Percentiles rank a stretch among this genome's conserved stretches.
Conservation (phyloP, 345 rosid genomes). For the Pistacia atlantica region DNA sequence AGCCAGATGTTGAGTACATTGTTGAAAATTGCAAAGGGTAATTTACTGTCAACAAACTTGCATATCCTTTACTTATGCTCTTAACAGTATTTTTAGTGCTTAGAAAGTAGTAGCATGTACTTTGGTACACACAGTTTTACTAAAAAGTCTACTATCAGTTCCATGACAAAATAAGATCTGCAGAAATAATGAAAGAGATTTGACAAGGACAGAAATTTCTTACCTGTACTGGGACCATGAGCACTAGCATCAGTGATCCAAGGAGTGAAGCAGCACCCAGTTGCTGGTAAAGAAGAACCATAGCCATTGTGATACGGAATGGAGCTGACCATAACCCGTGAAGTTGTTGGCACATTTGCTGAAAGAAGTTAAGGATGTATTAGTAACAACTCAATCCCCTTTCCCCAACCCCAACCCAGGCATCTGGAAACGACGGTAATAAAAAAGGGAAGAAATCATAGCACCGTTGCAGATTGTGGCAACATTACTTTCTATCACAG, state of each 20-base stretch:
- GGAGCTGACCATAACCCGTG: slow-evolving; percentile 97
- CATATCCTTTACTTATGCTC: neutral
- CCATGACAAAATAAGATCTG: neutral
- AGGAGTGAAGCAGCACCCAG: slow-evolving; percentile 89
- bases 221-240: slow-evolving; percentile 86
- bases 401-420: neutral
- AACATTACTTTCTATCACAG: neutral
- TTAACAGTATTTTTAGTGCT: neutral
- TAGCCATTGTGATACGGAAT: slow-evolving; percentile 73
- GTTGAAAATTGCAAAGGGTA: neutral
- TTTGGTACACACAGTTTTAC: neutral
- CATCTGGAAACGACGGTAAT: too few relatives aligned
- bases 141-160: neutral
- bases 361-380: slow-evolving; percentile 24
- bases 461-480: neutral
- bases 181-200: neutral
- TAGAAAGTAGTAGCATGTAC: neutral
- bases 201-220: neutral
- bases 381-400: slow-evolving; percentile 4
- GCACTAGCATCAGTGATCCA: slow-evolving; percentile 76
- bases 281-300: slow-evolving; percentile 90
- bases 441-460: neutral
- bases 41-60: neutral
- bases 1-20: neutral
- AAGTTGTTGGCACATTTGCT: slow-evolving; percentile 89